Percentiles rank a stretch among this genome's conserved stretches.
These are phyloP conservation scores for Cephalotrichum gorgonifer DNA, from an alignment of 2,329 filamentous ascomycete genomes.

Conservation along the genomic window DNA sequence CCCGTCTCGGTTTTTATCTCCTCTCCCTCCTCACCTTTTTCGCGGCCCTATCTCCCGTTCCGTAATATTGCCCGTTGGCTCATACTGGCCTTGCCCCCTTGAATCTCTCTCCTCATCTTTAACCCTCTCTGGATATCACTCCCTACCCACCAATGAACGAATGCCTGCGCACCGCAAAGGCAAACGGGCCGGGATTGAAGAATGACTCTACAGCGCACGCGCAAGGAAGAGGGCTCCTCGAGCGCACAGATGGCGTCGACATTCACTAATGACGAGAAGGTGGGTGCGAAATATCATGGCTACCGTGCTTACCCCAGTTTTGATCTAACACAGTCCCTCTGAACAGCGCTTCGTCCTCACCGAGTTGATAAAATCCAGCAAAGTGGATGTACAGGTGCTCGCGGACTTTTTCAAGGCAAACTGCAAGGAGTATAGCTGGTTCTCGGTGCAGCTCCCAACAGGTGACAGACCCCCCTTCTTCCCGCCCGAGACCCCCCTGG, in stretches of 20 bases:
- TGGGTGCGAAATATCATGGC: conserved; percentile 17
- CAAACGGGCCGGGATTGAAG: neutral
- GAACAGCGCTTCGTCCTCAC: conserved; percentile 44
- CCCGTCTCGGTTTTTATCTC: neutral
- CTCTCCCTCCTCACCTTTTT: neutral
- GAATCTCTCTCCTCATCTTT: neutral
- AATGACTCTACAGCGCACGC: neutral
- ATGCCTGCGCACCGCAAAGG: neutral
- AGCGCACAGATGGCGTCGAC: conserved; percentile 11
- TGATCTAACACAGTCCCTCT: conserved; percentile 4
- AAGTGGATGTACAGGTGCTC: conserved; percentile 33
- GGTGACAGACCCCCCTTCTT: conserved; percentile 19
- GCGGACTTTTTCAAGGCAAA: conserved; percentile 34
- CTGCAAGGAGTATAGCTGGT: conserved; percentile 31
- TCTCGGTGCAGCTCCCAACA: conserved; percentile 35
- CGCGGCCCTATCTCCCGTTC: neutral
- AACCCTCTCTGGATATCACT: neutral
- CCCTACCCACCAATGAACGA: conserved; percentile 1
- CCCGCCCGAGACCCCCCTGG: neutral
- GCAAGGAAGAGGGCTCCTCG: neutral
- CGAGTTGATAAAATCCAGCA: conserved; percentile 48
- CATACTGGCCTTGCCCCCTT: neutral
- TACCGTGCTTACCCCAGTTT: conserved; percentile 2
- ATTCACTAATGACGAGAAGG: conserved; percentile 43
- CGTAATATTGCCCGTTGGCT: neutral